A percentile compares a stretch with the other conserved stretches of the same genome.
These are phyloP conservation scores for Hemerocallis citrina DNA, from an alignment of 106 monocot species.

Conservation along the genomic window DNA sequence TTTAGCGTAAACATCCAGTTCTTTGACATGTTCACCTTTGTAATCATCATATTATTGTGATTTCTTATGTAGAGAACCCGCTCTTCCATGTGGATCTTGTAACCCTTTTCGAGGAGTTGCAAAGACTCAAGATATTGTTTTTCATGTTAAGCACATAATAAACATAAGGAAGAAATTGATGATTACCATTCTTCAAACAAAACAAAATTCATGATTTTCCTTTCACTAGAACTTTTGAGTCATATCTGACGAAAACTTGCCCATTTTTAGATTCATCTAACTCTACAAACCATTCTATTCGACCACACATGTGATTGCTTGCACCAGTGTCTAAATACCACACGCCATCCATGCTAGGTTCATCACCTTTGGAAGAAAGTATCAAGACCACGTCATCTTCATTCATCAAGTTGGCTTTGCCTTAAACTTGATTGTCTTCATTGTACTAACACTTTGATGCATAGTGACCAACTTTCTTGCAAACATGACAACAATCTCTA, in stretches of 20 bases:
- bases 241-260: neutral
- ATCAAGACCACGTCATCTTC: neutral
- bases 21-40: neutral
- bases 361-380: too few relatives aligned
- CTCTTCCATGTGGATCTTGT: conserved; percentile 1
- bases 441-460: neutral
- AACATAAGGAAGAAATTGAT: conserved; percentile 5
- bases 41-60: neutral
- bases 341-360: neutral
- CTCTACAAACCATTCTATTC: too few relatives aligned
- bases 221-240: neutral
- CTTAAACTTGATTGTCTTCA: neutral
- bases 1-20: conserved; percentile 1
- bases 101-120: conserved; percentile 6
- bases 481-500: neutral
- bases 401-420: neutral
- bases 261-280: neutral
- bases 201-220: conserved; percentile 1
- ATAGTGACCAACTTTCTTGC: neutral
- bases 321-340: neutral
- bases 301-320: too few relatives aligned
- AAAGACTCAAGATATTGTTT: conserved; percentile 9
- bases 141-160: conserved; percentile 9
- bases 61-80: conserved; percentile 6
- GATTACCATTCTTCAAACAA: neutral